phyloP scores from a whole-genome alignment of 805 yeast genomes.

The Naumovozyma baii region DNA sequence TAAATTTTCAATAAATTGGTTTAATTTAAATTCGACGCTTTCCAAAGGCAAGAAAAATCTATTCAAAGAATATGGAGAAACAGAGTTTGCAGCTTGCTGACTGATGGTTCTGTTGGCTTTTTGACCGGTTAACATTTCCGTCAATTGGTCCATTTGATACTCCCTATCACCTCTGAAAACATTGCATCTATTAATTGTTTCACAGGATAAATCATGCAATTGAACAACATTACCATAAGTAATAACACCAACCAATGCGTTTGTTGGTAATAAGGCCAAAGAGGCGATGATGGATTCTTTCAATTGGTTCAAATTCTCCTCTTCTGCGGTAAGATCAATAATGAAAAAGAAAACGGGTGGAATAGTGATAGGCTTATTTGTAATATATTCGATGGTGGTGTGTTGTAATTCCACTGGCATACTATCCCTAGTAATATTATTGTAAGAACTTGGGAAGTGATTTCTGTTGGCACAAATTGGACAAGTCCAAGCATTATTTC shows the following conservation, averaged over 20 bases:
- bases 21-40: conserved; percentile 74
- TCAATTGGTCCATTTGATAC: conserved; percentile 45
- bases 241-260: conserved; percentile 77
- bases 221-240: conserved; percentile 83
- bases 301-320: conserved; percentile 73
- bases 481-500: conserved; percentile 75
- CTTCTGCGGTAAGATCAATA: conserved; percentile 83
- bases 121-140: conserved; percentile 53
- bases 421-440: conserved; percentile 61
- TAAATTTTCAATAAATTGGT: conserved; percentile 67
- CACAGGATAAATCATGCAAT: conserved; percentile 71
- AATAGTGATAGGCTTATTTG: conserved; percentile 66
- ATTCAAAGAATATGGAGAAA: conserved; percentile 38
- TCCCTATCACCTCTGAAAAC: conserved; percentile 88
- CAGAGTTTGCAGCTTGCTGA: conserved; percentile 18
- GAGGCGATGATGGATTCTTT: conserved; percentile 72
- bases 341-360: conserved; percentile 85
- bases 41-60: conserved; percentile 67
- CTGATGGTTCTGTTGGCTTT: conserved; percentile 34
- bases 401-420: conserved; percentile 73
- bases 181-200: conserved; percentile 60
- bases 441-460: conserved; percentile 74
- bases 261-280: conserved; percentile 75
- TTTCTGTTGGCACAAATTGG: conserved; percentile 72
- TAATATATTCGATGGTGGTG: conserved; percentile 77